Percentiles rank a stretch among this genome's conserved stretches.
These are phyloP conservation scores for Claviceps paspali DNA, from an alignment of 2,329 filamentous ascomycete genomes.

Conservation along the genomic window DNA sequence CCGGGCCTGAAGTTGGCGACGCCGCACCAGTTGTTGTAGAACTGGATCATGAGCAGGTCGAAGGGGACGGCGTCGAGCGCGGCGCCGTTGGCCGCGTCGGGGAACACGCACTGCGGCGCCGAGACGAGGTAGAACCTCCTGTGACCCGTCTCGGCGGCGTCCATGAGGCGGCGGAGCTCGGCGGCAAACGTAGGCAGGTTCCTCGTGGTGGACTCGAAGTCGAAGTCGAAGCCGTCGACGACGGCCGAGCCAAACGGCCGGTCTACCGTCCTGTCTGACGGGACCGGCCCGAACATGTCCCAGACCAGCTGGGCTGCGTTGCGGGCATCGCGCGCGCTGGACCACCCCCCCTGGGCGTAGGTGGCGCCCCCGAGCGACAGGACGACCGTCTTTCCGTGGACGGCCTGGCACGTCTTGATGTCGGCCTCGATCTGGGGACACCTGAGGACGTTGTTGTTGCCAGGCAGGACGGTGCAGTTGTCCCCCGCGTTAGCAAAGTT, in stretches of 20 bases:
- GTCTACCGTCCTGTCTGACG: constrained; percentile 25
- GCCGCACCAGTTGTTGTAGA: constrained; percentile 57
- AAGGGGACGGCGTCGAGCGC: constrained; percentile 41
- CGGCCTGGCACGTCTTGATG: constrained; percentile 44
- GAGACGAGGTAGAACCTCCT: constrained; percentile 49
- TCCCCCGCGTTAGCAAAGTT: constrained; percentile 53
- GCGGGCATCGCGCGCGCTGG: constrained; percentile 32
- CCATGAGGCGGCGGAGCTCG: constrained; percentile 39
- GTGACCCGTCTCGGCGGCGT: constrained; percentile 29
- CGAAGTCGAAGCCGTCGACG: constrained; percentile 64
- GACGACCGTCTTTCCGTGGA: constrained; percentile 52
- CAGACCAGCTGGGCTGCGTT: constrained; percentile 48
- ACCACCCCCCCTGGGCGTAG: constrained; percentile 54
- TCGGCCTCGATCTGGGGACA: constrained; percentile 49
- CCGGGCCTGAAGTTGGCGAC: constrained; percentile 33
- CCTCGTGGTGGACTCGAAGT: constrained; percentile 46
- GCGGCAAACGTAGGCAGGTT: constrained; percentile 48
- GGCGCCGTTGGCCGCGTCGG: constrained; percentile 42
- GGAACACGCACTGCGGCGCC: constrained; percentile 53
- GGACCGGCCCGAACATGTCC: constrained; percentile 51
- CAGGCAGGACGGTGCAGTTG: constrained; percentile 42
- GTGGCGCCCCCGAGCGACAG: constrained; percentile 58
- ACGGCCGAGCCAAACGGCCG: constrained; percentile 39
- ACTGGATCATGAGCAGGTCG: constrained; percentile 49
- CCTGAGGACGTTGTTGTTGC: constrained; percentile 18